Base-by-base conservation (phyloP, 1,284 basidiomycete species). In the Porogramme epimiltina region DNA sequence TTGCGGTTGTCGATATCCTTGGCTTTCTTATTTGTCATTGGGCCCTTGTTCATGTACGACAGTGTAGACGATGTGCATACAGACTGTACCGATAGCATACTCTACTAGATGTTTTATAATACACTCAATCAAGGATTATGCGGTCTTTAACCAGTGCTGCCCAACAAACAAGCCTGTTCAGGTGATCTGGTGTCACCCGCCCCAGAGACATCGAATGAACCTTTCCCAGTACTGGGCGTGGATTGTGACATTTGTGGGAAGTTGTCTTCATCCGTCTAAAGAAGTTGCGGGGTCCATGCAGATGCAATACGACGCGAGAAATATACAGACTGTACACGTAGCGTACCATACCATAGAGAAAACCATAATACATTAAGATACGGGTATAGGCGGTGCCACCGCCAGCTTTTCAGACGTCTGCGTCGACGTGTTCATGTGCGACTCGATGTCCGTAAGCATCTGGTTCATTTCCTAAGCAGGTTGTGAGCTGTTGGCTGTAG, bases 381-480 rank as follows among this genome's bases (percentile, higher is more conserved):
- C 55, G 55, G 56, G 60, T 62, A 62, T 62, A 47, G 51, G 58
- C 15, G 55, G 54, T 16, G 56, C 42, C n/a, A n/a, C n/a, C n/a
- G 34, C 34, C 4, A 52, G 19, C 41, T 54, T 45, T 52, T 58
- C 54, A 18, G 42, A 24, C 22, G 37, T 42, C 44, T 47, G 47
- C 46, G 59, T 41, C 33, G 43, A 49, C 24, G 40, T 33, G 18
- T 51, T 49, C 16, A 62, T 22, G 37, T 56, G 52, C 15, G 52
- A 49, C 24, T 66, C 57, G 42, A 65, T 62, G 16, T 61, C 57
- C 3, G 46, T 44, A 16, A 66, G 46, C 57, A 66, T 62, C 34
- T 62, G 58, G 28, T 51, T 39, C 58, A 66, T 62, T 59, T 66
- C 64, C 64, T 66, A 39, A 39, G 15, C 2, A 11, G n/a, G 20